A percentile compares a stretch with the other conserved stretches of the same genome.
phyloP scores from a whole-genome alignment of 1,284 basidiomycete genomes.

The Cryptococcus wingfieldii region DNA sequence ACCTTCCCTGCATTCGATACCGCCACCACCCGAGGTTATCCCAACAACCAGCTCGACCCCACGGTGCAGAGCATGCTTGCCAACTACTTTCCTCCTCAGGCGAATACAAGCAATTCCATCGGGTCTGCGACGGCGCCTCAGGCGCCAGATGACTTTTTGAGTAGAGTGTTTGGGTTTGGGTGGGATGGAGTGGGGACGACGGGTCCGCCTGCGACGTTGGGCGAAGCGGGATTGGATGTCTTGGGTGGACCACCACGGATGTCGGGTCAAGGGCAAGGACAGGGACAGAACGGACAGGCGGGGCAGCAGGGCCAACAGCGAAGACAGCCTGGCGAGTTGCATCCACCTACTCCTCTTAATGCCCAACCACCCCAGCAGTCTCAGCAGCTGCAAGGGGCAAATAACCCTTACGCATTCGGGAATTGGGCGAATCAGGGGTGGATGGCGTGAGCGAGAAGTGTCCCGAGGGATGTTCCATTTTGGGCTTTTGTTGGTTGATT shows the following conservation, averaged over 20 bases:
- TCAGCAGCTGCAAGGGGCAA: background rate
- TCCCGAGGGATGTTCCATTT: too few species aligned
- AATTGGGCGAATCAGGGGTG: conserved; percentile 23
- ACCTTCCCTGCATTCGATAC: conserved; percentile 15
- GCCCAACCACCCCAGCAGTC: background rate
- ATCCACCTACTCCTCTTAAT: background rate
- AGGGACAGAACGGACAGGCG: background rate
- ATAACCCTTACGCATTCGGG: background rate
- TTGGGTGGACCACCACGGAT: background rate
- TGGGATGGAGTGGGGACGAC: conserved; percentile 31
- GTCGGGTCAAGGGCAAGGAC: conserved; percentile 3
- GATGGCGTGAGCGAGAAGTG: conserved; percentile 25
- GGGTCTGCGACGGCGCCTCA: conserved; percentile 11
- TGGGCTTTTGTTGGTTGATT: too few species aligned
- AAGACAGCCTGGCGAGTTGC: background rate
- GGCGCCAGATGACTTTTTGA: conserved; percentile 43
- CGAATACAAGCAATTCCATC: background rate
- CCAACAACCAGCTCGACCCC: conserved; percentile 31
- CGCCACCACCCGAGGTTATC: conserved; percentile 1
- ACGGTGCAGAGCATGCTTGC: conserved; percentile 40
- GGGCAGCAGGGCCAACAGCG: background rate
- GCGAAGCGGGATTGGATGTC: background rate
- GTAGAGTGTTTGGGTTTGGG: conserved; percentile 42
- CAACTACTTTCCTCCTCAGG: conserved; percentile 33
- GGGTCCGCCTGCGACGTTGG: background rate